These are phyloP conservation scores for Hordeum marinum DNA, from an alignment of 176 grass and related monocot genomes.

Conservation along the genomic window DNA sequence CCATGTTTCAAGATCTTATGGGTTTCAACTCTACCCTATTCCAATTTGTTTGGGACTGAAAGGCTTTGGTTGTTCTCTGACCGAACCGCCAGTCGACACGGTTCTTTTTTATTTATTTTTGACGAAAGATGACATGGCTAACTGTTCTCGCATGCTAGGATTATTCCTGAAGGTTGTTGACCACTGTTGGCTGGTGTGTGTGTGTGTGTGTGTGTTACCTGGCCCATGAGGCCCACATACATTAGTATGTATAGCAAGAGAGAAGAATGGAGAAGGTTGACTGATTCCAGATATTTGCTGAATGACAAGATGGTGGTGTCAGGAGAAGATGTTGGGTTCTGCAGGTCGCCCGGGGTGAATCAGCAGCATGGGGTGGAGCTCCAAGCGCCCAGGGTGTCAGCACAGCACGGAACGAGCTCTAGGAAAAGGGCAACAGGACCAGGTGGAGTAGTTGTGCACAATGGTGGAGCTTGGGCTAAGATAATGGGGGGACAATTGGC, in stretches of 20 bases:
- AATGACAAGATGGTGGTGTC: not conserved
- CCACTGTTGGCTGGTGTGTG: too few species aligned
- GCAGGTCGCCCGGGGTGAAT: not conserved
- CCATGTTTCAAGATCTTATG: too few species aligned
- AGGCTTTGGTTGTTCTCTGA: not conserved
- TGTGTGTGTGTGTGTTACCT: not conserved
- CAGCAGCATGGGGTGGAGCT: not conserved
- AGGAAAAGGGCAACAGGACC: not conserved
- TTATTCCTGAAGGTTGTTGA: not conserved
- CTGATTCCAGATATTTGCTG: not conserved
- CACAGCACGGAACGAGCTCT: not conserved
- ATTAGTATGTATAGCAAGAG: not conserved
- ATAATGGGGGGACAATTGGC: too few species aligned
- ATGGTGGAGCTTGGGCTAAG: too few species aligned
- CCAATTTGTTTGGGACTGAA: too few species aligned
- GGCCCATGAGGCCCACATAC: not conserved
- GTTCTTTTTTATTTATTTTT: not conserved
- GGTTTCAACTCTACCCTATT: too few species aligned
- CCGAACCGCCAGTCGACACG: not conserved
- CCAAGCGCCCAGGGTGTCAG: not conserved
- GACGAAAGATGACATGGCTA: not conserved
- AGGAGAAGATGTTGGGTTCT: not conserved
- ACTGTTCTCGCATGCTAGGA: not conserved
- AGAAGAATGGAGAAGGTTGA: not conserved
- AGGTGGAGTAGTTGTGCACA: not conserved